phyloP scores from a whole-genome alignment of 1,284 basidiomycete genomes.

The Rhodotorula sp. region DNA sequence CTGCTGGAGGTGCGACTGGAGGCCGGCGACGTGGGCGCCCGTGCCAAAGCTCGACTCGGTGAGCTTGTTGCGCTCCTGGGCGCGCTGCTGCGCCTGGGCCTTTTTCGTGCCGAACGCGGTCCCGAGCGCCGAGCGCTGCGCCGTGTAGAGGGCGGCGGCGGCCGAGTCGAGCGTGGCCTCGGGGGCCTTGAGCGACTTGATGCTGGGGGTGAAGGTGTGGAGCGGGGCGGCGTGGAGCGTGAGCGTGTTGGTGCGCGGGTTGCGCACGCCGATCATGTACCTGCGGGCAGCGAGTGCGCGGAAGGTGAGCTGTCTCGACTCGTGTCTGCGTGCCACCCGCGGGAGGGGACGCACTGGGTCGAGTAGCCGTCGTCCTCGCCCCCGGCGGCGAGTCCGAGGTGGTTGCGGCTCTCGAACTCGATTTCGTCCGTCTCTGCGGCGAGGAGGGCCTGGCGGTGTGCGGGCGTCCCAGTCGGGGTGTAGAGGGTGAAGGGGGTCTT shows the following conservation, averaged over 20 bases:
- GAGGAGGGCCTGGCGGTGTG: conserved; percentile 9
- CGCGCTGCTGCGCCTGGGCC: conserved; percentile 77
- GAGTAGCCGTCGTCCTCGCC: conserved; percentile 27
- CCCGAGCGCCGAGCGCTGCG: conserved; percentile 69
- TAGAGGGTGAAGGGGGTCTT: conserved; percentile 35
- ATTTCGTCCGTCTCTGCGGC: conserved; percentile 37
- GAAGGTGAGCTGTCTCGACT: not conserved
- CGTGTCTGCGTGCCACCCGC: not conserved
- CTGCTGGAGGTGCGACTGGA: conserved; percentile 73
- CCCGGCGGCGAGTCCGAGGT: not conserved
- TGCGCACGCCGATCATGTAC: conserved; percentile 54
- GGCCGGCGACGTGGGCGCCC: conserved; percentile 49
- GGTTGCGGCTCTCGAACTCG: conserved; percentile 38
- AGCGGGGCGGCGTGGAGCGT: conserved; percentile 69
- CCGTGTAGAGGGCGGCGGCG: conserved; percentile 24
- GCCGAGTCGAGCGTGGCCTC: conserved; percentile 21
- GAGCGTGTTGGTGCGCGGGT: conserved; percentile 69
- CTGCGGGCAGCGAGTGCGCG: not conserved
- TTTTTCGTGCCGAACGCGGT: conserved; percentile 92
- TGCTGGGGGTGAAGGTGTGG: conserved; percentile 71
- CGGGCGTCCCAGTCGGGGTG: not conserved
- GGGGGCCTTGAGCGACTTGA: conserved; percentile 70
- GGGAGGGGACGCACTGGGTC: conserved; percentile 12
- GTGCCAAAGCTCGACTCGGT: conserved; percentile 60
- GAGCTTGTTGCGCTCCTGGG: conserved; percentile 80